Base-by-base conservation (phyloP, 1,139 yeast species). In the Kurtzmaniella natalensis region DNA sequence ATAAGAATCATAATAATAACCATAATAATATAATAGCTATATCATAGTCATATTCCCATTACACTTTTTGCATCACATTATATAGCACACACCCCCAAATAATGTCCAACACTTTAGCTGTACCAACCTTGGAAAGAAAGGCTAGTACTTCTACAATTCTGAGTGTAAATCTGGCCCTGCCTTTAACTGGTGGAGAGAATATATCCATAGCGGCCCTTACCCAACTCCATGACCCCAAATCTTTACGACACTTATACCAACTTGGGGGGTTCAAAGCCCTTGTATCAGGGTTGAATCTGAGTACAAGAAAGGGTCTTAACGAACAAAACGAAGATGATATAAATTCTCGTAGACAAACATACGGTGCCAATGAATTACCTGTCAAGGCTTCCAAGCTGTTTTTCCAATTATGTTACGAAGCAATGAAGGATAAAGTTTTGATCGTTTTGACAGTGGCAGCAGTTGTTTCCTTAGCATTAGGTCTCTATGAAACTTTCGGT, bases 401-500 rank as follows among this genome's bases (percentile, higher is more conserved):
- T 42, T 63, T 81, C 34, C 53, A 57, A 37, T 69, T 94, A 30
- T 81, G 94, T 48, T 78, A 73, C 67, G 87, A 84, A 46, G 96
- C 97, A 2, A 64, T 94, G 62, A 81, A 88, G 44, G 99, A 94
- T 59, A 86, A 87, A 57, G 95, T 94, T 20, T 72, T 94, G 59
- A 81, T 92, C 38, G 64, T 94, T 45, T 70, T 94, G 48, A 70
- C 87, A 2, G 70, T 85, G 3, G 96, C 96, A 0, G 98, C 98
- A 1, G 64, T 87, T 5, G 75, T 94, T 1, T 88, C 97, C 0
- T 70, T 94, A 34, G 94, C 95, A 0, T 65, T 94, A 37, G 99
- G 98, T 0, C 64, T 92, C 15, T 94, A 94, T 57, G 95, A 92
- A 59, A 81, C 95, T 2, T 82, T 88, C 60, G 96, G 94, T 27